phyloP scores from a whole-genome alignment of 441 rosid species.

The Pelargonium citronellum region DNA sequence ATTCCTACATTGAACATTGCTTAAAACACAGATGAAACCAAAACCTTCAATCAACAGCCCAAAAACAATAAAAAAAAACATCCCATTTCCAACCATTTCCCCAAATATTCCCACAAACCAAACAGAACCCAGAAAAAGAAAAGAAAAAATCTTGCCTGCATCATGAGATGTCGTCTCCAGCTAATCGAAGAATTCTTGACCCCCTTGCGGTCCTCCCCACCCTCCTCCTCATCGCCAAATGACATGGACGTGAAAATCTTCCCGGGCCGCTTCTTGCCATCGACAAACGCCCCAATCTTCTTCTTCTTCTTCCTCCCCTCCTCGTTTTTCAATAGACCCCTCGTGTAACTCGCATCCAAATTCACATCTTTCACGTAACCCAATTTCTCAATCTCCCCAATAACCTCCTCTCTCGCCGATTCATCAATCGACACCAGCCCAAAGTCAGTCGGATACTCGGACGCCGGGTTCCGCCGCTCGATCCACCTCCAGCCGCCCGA shows the following conservation, averaged over 20 bases:
- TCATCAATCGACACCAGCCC: constrained; percentile 61
- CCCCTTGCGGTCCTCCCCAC: constrained; percentile 27
- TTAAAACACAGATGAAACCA: neutral
- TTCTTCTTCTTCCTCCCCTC: neutral
- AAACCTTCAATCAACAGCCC: neutral
- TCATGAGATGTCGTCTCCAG: constrained; percentile 75
- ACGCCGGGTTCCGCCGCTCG: constrained; percentile 70
- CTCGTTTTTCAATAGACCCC: constrained; percentile 31
- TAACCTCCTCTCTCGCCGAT: constrained; percentile 33
- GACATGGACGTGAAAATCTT: constrained; percentile 88
- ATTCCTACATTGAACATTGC: neutral
- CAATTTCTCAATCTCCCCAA: constrained; percentile 55
- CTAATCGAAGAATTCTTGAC: constrained; percentile 57
- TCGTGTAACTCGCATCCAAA: constrained; percentile 59
- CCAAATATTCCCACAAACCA: neutral
- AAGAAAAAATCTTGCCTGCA: constrained; percentile 37
- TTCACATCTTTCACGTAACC: constrained; percentile 71
- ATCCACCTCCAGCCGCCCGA: constrained; percentile 79
- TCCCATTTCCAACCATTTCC: neutral
- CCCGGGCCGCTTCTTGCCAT: constrained; percentile 76
- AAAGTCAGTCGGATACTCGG: constrained; percentile 75
- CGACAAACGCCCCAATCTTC: constrained; percentile 39
- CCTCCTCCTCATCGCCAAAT: constrained; percentile 38
- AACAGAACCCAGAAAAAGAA: neutral
- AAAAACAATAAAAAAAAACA: neutral